Conservation (phyloP, 495 filamentous ascomycete genomes). For the Lophiotrema nucula region DNA sequence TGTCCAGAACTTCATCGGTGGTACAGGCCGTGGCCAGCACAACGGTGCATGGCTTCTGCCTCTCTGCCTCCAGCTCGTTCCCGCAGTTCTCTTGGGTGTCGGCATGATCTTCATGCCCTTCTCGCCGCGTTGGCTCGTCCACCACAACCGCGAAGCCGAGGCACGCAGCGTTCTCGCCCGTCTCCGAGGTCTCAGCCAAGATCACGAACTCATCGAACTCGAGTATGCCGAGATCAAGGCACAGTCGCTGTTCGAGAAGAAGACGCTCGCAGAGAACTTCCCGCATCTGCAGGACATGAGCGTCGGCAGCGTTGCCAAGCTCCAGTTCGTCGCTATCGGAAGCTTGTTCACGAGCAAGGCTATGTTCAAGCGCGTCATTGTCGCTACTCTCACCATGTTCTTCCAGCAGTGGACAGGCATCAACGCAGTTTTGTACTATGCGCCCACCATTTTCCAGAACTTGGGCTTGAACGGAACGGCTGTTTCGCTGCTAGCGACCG, state of each 20-base stretch:
- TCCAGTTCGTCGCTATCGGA: slow-evolving; percentile 70
- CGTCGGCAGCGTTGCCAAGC: slow-evolving; percentile 60
- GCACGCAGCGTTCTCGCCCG: slow-evolving; percentile 64
- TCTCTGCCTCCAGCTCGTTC: slow-evolving; percentile 41
- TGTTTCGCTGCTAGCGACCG: slow-evolving; percentile 70
- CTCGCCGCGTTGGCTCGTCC: slow-evolving; percentile 75
- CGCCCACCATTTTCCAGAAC: slow-evolving; percentile 68
- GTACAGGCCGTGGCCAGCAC: slow-evolving; percentile 58
- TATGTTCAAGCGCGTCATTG: slow-evolving; percentile 73
- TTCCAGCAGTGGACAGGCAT: slow-evolving; percentile 78
- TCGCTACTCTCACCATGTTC: slow-evolving; percentile 69
- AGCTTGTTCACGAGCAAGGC: slow-evolving; percentile 68
- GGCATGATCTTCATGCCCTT: slow-evolving; percentile 84
- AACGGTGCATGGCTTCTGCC: slow-evolving; percentile 52
- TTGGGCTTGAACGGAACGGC: slow-evolving; percentile 65
- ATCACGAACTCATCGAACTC: slow-evolving; percentile 66
- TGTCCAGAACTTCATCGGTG: slow-evolving; percentile 70
- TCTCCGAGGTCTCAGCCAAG: slow-evolving; percentile 59
- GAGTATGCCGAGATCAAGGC: slow-evolving; percentile 84
- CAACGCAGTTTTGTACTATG: slow-evolving; percentile 72
- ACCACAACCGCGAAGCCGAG: slow-evolving; percentile 70
- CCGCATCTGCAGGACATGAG: slow-evolving; percentile 62
- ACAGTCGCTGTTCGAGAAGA: slow-evolving; percentile 75
- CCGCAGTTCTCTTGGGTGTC: slow-evolving; percentile 41
- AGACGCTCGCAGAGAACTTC: slow-evolving; percentile 67